Evolutionary conservation across 768 basidiomycete genomes (phyloP).

Genomic region (Sistotremastrum niveocremeum): DNA sequence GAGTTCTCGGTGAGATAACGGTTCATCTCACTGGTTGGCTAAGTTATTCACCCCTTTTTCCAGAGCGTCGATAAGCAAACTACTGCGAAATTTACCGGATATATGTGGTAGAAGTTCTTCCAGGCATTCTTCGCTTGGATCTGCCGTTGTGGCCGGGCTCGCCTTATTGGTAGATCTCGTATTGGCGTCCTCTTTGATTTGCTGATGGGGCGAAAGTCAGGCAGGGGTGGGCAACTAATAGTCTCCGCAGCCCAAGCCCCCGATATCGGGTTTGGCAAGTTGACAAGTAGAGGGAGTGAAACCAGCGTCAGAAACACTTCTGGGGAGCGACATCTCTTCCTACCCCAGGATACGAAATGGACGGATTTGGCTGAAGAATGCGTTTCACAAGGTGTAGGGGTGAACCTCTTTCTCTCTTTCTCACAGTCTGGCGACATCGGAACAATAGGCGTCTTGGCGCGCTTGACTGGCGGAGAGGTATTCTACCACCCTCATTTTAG

Average conservation of each 20-base stretch:
- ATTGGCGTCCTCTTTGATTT: neutral
- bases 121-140: slow-evolving; percentile 56
- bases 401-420: slow-evolving; percentile 80
- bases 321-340: slow-evolving; percentile 72
- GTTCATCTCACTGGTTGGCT: neutral
- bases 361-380: slow-evolving; percentile 75
- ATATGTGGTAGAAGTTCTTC: slow-evolving; percentile 43
- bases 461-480: slow-evolving; percentile 76
- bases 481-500: slow-evolving; percentile 91
- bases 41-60: neutral
- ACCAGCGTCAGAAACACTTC: slow-evolving; percentile 63
- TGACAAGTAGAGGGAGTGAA: slow-evolving; percentile 46
- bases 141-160: slow-evolving; percentile 58
- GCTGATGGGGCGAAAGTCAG: slow-evolving; percentile 28
- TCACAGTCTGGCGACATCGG: slow-evolving; percentile 73
- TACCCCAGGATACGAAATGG: slow-evolving; percentile 71
- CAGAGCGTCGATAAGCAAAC: no score
- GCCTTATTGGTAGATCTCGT: slow-evolving; percentile 44
- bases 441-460: slow-evolving; percentile 64
- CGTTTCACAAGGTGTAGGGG: slow-evolving; percentile 79
- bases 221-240: slow-evolving; percentile 65
- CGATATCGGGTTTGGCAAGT: slow-evolving; percentile 56
- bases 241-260: slow-evolving; percentile 61
- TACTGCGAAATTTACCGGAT: no score
- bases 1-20: slow-evolving; percentile 46